Percentiles rank a stretch among this genome's conserved stretches.
Evolutionary conservation across 192 early-diverging fungal genomes (phyloP).

Genomic region (Radiomyces spectabilis): DNA sequence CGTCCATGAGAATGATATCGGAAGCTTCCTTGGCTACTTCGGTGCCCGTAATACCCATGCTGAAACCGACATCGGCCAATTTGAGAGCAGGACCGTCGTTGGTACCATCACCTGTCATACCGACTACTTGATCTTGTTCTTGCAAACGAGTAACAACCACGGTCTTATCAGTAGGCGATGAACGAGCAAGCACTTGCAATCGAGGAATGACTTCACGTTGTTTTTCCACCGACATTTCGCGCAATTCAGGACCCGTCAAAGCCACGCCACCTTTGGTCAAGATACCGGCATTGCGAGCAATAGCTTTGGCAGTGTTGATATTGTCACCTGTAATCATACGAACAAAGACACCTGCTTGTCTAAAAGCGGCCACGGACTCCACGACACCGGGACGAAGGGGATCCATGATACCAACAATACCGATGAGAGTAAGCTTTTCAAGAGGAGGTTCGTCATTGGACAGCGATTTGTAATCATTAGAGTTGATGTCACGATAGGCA

Average conservation of each 20-base stretch:
- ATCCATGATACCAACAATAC: conserved; percentile 84
- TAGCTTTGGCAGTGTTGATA: conserved; percentile 82
- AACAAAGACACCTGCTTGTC: conserved; percentile 78
- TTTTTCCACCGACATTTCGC: conserved; percentile 54
- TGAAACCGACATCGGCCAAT: conserved; percentile 86
- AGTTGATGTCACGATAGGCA: conserved; percentile 55
- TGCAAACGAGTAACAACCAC: conserved; percentile 72
- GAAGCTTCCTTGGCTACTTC: conserved; percentile 82
- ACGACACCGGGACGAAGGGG: conserved; percentile 75
- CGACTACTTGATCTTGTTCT: conserved; percentile 60
- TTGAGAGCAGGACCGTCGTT: conserved; percentile 86
- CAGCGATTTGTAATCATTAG: conserved; percentile 26
- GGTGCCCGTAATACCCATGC: conserved; percentile 88
- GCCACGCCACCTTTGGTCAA: conserved; percentile 65
- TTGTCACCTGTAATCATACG: conserved; percentile 89
- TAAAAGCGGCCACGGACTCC: conserved; percentile 70
- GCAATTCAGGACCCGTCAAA: conserved; percentile 76
- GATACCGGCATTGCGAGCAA: conserved; percentile 85
- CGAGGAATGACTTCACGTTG: conserved; percentile 57
- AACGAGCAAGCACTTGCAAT: conserved; percentile 82
- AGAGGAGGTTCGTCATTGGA: conserved; percentile 48
- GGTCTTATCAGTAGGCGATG: conserved; percentile 86
- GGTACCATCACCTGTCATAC: conserved; percentile 83
- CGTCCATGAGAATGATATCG: conserved; percentile 81
- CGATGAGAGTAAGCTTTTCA: conserved; percentile 51